Conservation (phyloP, 2,329 filamentous ascomycete species). For the Graphiopsis chlorocephala region DNA sequence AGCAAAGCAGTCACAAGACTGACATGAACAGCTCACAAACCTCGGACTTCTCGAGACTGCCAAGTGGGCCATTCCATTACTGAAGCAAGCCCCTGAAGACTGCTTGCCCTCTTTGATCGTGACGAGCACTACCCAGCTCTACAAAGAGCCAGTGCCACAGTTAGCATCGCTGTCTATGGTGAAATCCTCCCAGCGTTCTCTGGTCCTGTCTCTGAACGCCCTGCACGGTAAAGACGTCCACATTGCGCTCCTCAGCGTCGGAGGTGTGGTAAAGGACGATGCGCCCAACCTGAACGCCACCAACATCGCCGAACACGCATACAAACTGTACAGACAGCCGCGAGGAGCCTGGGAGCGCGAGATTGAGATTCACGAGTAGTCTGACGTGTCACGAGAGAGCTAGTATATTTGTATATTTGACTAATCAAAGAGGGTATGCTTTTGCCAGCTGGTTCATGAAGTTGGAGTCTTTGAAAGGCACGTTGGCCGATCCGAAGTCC, state of each 20-base stretch:
- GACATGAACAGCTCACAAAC: slow-evolving; percentile 41
- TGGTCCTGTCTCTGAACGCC: slow-evolving; percentile 46
- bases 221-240: slow-evolving; percentile 47
- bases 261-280: slow-evolving; percentile 42
- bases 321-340: slow-evolving; percentile 44
- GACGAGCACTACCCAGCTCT: slow-evolving; percentile 47
- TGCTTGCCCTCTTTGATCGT: slow-evolving; percentile 49
- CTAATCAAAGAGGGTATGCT: slow-evolving; percentile 18
- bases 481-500: slow-evolving; percentile 47
- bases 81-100: slow-evolving; percentile 34
- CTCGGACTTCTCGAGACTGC: slow-evolving; percentile 49
- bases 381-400: neutral
- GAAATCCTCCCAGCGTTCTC: slow-evolving; percentile 53
- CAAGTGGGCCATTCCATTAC: slow-evolving; percentile 47
- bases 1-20: neutral
- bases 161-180: slow-evolving; percentile 51
- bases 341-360: slow-evolving; percentile 39
- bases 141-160: slow-evolving; percentile 46
- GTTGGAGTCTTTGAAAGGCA: slow-evolving; percentile 49
- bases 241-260: slow-evolving; percentile 47
- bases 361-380: slow-evolving; percentile 36
- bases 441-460: slow-evolving; percentile 46
- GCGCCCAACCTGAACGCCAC: slow-evolving; percentile 44
- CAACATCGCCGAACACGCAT: slow-evolving; percentile 47
- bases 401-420: neutral